Base-by-base conservation (phyloP, 768 basidiomycete genomes). In the Multifurca ochricompacta region DNA sequence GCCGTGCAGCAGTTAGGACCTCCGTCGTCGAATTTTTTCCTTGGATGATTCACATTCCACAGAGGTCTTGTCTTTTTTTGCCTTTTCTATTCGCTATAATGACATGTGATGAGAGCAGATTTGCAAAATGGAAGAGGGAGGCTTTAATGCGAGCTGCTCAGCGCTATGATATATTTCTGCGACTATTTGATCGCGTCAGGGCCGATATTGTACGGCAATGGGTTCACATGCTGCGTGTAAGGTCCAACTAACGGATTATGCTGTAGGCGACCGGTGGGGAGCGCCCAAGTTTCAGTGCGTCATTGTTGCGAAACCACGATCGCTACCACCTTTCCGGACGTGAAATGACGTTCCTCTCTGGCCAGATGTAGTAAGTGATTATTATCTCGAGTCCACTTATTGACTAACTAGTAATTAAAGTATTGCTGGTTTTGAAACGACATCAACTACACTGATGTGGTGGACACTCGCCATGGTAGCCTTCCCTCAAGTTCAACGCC, bases 41-140 rank as follows among this genome's bases (percentile, higher is more conserved):
- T 27, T 53, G 35, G 44, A 58, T 58, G 57, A 42, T 34, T n/a
- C 21, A 56, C 31, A 32, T 58, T n/a, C 57, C 57, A 1, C 27
- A 21, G 19, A 37, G 32, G 34, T 35, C 25, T 8, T 11, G 25
- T 19, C 9, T 32, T 35, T n/a, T 27, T 13, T n/a, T n/a, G 10
- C 2, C 13, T 8, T 9, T 18, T 23, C 14, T 4, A 19, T 23
- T n/a, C 21, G 16, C 21, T 6, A 19, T 39, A 6, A 6, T 10
- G 18, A 3, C 37, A 8, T 21, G 3, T 31, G 18, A 14, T 16
- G n/a, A 11, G 11, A n/a, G n/a, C n/a, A 52, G 51, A 18, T 42
- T 52, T 18, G 51, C 51, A 1, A 52, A 52, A 34, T 58, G 57
- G 57, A 58, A 58, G 36, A 54, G 57, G 10, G 45, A 58, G 6